Evolutionary conservation across 2,329 filamentous ascomycete genomes (phyloP), one percentile per base, ranked within the genome.

Genomic region (Orbilia brochopaga): DNA sequence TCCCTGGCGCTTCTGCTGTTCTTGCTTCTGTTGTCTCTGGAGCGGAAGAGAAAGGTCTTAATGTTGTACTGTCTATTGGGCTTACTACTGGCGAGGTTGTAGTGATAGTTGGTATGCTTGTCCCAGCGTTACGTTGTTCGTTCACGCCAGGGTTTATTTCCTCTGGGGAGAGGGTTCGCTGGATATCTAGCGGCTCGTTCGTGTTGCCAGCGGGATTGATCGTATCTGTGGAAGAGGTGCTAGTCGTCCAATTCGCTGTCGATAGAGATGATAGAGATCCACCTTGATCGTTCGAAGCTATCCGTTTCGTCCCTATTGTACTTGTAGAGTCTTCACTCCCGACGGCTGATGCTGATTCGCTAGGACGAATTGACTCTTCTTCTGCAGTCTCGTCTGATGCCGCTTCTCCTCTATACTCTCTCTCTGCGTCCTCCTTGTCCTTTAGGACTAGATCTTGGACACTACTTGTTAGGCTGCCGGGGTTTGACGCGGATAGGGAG

Each of bases 341-440:
- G n/a, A n/a, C 19, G 24, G 61, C 15, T 1, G 65, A 69, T 17
- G 54, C 65, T 3, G 65, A 70, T n/a, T 70, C 65, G 13, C 59
- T 70, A 0, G 65, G 65, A 8, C 59, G 46, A 17, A 70, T 37
- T 2, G 66, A 70, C 4, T 70, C 66, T 1, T 19, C 48, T 13
- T 64, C 66, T 1, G 48, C 53, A 13, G 59, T 59, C 1, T 13
- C 42, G 11, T 70, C 66, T 1, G 48, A 53, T 8, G 63, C 66
- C 1, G 10, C 21, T 8, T 57, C 54, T 6, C 59, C 66, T 24
- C 66, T 40, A 19, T 60, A 51, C 19, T 70, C 66, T 30, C 40
- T 63, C 40, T 70, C 66, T 40, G 66, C 66, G 27, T 48, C 66
- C 32, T 27, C 66, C 55, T 60, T 70, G 37, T 70, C 66, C 37